Base-by-base conservation (phyloP, 768 basidiomycete genomes). In the Russula lepida region DNA sequence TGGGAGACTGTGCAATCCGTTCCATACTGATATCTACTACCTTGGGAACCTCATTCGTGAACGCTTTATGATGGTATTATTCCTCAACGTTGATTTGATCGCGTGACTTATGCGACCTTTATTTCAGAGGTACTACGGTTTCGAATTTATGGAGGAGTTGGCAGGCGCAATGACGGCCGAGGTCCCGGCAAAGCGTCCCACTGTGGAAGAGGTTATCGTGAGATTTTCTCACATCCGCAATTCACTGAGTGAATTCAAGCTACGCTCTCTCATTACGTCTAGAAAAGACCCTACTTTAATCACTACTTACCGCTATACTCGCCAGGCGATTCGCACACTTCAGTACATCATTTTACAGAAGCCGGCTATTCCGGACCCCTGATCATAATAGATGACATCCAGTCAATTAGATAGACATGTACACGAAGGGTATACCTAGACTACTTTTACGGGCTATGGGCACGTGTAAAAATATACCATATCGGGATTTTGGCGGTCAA, bases 101-200 rank as follows among this genome's bases (percentile, higher is more conserved):
- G 49, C 23, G 12, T 46, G 7, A 17, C 35, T 39, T 4, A 35
- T 17, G 12, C 23, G 21, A n/a, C 12, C 39, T n/a, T n/a, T n/a
- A n/a, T 27, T 49, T 21, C 58, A 71, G 71, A 62, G 49, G n/a
- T 66, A 66, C 32, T 35, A 51, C 30, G 65, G 65, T n/a, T 32
- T 69, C 19, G 68, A 66, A 0, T 71, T 71, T 58, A 50, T 73
- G 64, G 13, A 43, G 35, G 62, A 64, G 6, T 64, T 74, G 0
- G 62, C 72, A 25, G 21, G 6, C 8, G 52, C 23, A 19, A 53
- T 53, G 52, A 53, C 52, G 23, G 52, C 35, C 25, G n/a, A 6
- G 9, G 54, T 44, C n/a, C 54, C 54, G 4, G 27, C 17, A 2
- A 44, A 55, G 41, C 54, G 54, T 15, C 54, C 54, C 6, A 1